Evolutionary conservation across 75 land plant species (phyloP).

Genomic region (Chamaecyparis obtusa): DNA sequence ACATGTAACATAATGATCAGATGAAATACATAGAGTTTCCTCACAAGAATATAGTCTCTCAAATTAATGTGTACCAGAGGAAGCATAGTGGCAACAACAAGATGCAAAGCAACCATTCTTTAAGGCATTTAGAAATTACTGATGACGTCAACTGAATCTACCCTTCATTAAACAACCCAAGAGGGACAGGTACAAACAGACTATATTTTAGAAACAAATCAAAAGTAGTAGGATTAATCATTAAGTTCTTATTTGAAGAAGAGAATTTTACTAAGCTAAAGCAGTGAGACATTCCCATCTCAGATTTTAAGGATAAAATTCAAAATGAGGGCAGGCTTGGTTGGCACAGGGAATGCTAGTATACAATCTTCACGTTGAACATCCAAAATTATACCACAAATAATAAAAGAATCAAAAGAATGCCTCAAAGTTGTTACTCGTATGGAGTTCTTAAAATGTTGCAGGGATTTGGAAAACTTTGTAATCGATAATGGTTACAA

Average conservation of each 20-base stretch:
- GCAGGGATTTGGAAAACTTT: neutral
- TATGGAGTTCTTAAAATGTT: neutral
- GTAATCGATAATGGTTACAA: neutral
- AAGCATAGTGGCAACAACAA: neutral
- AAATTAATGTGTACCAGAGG: neutral
- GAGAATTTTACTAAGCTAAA: neutral
- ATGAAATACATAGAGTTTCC: neutral
- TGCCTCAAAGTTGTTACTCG: neutral
- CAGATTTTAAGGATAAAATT: neutral
- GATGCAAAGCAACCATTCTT: neutral
- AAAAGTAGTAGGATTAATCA: neutral
- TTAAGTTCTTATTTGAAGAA: neutral
- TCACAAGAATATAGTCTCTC: neutral
- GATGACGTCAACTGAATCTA: neutral
- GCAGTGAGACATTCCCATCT: neutral
- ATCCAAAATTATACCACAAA: neutral
- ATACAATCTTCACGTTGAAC: neutral
- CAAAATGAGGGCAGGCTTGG: neutral
- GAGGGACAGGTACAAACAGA: neutral
- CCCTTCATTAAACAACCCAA: neutral
- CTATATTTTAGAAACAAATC: neutral
- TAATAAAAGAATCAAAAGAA: neutral
- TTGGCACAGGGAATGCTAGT: neutral
- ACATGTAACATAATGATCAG: neutral
- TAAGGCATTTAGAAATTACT: neutral